phyloP scores from a whole-genome alignment of 2,329 filamentous ascomycete genomes.

The Paecilomyces sp. region DNA sequence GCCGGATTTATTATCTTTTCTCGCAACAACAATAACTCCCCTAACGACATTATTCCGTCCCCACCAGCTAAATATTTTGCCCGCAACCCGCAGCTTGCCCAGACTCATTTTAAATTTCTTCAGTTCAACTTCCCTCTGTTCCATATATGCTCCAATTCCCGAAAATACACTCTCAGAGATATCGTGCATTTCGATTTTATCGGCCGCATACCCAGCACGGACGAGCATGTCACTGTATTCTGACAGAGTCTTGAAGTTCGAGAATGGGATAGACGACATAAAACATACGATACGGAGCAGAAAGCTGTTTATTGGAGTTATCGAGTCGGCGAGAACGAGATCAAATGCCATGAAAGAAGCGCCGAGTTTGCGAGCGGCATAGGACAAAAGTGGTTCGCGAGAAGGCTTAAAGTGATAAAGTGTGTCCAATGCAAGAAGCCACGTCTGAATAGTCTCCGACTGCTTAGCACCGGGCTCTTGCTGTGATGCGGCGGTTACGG shows the following conservation, averaged over 20 bases:
- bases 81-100: conserved; percentile 27
- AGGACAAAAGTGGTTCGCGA: conserved; percentile 38
- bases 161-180: conserved; percentile 48
- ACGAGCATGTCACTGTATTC: conserved; percentile 42
- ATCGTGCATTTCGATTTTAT: conserved; percentile 40
- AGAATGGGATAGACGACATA: conserved; percentile 42
- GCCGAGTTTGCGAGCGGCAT: conserved; percentile 33
- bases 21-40: conserved; percentile 35
- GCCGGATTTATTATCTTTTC: not conserved
- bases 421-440: conserved; percentile 51
- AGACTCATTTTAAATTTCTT: conserved; percentile 28
- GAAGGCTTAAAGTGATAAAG: conserved; percentile 53
- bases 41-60: conserved; percentile 28
- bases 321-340: conserved; percentile 32
- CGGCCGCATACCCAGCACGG: conserved; percentile 41
- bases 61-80: conserved; percentile 37
- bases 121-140: conserved; percentile 26
- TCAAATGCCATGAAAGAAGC: conserved; percentile 53
- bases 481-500: conserved; percentile 3
- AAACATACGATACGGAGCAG: conserved; percentile 38
- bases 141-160: conserved; percentile 42
- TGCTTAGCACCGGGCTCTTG: not conserved
- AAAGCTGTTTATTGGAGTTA: conserved; percentile 19
- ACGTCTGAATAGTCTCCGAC: conserved; percentile 26
- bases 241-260: conserved; percentile 41